These are phyloP conservation scores for Neofusicoccum ribis DNA, from an alignment of 2,329 filamentous ascomycete genomes.

Conservation along the genomic window DNA sequence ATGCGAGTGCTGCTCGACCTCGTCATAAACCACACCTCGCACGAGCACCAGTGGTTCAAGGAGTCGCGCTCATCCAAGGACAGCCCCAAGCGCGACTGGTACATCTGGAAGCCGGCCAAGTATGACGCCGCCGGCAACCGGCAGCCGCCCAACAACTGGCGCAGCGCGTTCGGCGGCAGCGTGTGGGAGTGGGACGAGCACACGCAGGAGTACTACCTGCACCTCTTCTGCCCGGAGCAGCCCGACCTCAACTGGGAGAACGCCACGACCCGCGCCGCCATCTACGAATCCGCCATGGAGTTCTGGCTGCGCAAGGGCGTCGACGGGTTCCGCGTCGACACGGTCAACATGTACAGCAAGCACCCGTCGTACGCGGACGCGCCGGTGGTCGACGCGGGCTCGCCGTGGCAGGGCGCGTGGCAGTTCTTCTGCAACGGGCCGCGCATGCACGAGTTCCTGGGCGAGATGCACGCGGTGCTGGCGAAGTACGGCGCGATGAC, in stretches of 20 bases:
- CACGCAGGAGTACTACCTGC: conserved; percentile 75
- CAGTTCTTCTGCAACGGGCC: conserved; percentile 68
- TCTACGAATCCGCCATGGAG: conserved; percentile 67
- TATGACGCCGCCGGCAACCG: conserved; percentile 57
- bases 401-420: conserved; percentile 34
- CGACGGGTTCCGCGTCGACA: conserved; percentile 45
- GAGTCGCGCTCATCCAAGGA: conserved; percentile 53
- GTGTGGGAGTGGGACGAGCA: conserved; percentile 70
- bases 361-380: conserved; percentile 15
- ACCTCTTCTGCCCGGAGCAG: conserved; percentile 73
- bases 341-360: conserved; percentile 33
- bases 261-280: conserved; percentile 63
- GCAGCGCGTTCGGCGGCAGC: conserved; percentile 61
- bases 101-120: conserved; percentile 54
- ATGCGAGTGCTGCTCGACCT: conserved; percentile 43
- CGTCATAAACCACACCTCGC: conserved; percentile 41
- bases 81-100: conserved; percentile 58
- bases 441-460: conserved; percentile 66
- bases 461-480: conserved; percentile 63
- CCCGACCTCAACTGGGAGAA: conserved; percentile 89
- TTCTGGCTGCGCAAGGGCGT: conserved; percentile 79
- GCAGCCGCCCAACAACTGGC: conserved; percentile 76
- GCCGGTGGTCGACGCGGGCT: background rate
- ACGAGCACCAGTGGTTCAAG: conserved; percentile 57
- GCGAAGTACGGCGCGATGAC: conserved; percentile 66